phyloP scores from a whole-genome alignment of 2,329 filamentous ascomycete species.

The Colletotrichum cuscutae region DNA sequence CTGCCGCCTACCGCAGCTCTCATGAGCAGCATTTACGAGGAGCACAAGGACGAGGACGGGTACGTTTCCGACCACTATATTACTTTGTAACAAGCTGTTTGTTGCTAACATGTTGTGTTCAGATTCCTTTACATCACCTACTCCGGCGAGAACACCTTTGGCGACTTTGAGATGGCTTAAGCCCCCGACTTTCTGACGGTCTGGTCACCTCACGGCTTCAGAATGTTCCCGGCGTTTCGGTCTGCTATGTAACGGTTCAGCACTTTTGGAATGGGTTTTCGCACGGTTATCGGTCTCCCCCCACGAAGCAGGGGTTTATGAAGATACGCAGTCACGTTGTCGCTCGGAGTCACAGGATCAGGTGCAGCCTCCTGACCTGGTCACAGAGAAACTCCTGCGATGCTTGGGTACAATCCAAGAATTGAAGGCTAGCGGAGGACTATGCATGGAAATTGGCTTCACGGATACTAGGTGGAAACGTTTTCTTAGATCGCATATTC shows the following conservation, averaged over 20 bases:
- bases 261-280: slow-evolving; percentile 33
- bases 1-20: slow-evolving; percentile 95
- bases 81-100: not conserved
- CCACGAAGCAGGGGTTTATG: slow-evolving; percentile 20
- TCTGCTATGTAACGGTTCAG: slow-evolving; percentile 31
- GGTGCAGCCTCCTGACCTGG: slow-evolving; percentile 11
- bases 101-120: slow-evolving; percentile 21
- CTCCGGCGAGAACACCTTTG: slow-evolving; percentile 99
- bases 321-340: slow-evolving; percentile 34
- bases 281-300: slow-evolving; percentile 28
- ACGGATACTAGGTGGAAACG: slow-evolving; percentile 11
- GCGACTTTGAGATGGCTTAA: slow-evolving; percentile 59
- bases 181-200: slow-evolving; percentile 28
- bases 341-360: slow-evolving; percentile 30
- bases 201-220: slow-evolving; percentile 24
- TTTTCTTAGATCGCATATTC: slow-evolving; percentile 31
- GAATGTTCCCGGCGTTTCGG: slow-evolving; percentile 35
- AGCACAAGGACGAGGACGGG: slow-evolving; percentile 90
- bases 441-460: slow-evolving; percentile 24
- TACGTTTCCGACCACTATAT: slow-evolving; percentile 47
- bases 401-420: slow-evolving; percentile 27
- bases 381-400: slow-evolving; percentile 15
- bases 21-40: slow-evolving; percentile 99
- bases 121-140: slow-evolving; percentile 99
- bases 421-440: slow-evolving; percentile 27